Conservation (phyloP, 2,329 filamentous ascomycete genomes). For the Lasiodiplodia sp. region DNA sequence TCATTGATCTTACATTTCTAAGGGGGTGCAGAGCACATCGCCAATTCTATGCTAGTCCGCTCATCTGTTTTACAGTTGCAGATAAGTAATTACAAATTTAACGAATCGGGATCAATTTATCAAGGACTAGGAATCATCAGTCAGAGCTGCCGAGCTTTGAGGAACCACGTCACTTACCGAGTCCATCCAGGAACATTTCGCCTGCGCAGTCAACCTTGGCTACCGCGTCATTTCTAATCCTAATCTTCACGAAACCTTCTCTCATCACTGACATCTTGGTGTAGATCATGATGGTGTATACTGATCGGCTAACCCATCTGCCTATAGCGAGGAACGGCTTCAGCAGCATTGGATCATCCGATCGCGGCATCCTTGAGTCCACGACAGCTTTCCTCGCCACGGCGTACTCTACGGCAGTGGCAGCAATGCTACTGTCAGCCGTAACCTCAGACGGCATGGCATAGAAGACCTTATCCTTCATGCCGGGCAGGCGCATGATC, state of each 20-base stretch:
- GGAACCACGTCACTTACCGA: not conserved
- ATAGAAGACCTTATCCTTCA: slow-evolving; percentile 16
- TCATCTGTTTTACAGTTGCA: not conserved
- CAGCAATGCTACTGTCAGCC: slow-evolving; percentile 18
- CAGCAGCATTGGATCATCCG: slow-evolving; percentile 2
- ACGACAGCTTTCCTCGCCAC: not conserved
- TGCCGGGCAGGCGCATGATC: slow-evolving; percentile 7
- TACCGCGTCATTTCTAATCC: not conserved
- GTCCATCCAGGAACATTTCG: not conserved
- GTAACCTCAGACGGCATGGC: not conserved
- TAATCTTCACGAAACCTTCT: slow-evolving; percentile 13
- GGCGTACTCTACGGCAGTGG: slow-evolving; percentile 1
- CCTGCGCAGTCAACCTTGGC: slow-evolving; percentile 21
- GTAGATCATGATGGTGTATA: slow-evolving; percentile 18
- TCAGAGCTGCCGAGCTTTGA: not conserved
- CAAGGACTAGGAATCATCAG: slow-evolving; percentile 6
- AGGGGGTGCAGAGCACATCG: no score
- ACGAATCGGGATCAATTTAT: slow-evolving; percentile 8
- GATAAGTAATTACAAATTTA: not conserved
- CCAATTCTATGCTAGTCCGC: not conserved
- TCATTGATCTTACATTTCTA: no score
- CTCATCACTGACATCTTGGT: slow-evolving; percentile 25
- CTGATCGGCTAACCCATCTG: slow-evolving; percentile 3
- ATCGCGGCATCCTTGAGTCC: slow-evolving; percentile 11
- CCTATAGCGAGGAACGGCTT: slow-evolving; percentile 8